Base-by-base conservation (phyloP, 2,329 filamentous ascomycete species). In the Curvularia hawaiiensis region DNA sequence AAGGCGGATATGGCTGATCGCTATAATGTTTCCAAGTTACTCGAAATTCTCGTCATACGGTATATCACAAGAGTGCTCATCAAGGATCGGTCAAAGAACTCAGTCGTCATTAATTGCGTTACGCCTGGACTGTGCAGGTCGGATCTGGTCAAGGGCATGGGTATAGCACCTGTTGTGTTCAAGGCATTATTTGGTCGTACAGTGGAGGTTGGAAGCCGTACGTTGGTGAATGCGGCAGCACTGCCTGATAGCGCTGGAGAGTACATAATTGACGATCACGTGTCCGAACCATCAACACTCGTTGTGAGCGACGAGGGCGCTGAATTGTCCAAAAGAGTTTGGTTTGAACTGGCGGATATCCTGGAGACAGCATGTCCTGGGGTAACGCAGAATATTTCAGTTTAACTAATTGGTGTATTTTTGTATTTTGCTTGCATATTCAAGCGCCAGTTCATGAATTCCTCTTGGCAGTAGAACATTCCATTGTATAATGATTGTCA, bases 131-230 rank as follows among this genome's bases (percentile, higher is more conserved):
- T 65, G 4, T 73, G 70, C 63, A 51, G 59, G 30, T 57, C 57
- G 1, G 52, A 59, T n/a, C 20, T 63, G 10, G 39, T 58, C 28
- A 54, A 60, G 24, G 59, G 59, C 12, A 33, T 43, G 33, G 57
- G 59, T 2, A 52, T 59, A 26, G 56, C 40, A 3, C 35, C 65
- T 3, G 41, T 50, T 9, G 31, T 63, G 9, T 39, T 67, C 22
- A 60, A 61, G 50, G 20, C 52, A 14, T 20, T 64, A 11, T 52
- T 71, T n/a, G 75, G 68, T 3, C 61, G 77, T 4, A 73, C 68
- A 6, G 72, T 71, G 0, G 77, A 78, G 56, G 74, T 75, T 8
- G 78, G 78, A 0, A 65, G 64, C 6, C 59, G 77, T n/a, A 77
- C 71, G 1, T 58, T 79, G 22, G 75, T 79, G 1, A 61, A 74